Base-by-base conservation (phyloP, 371 early-diverging fungal genomes). In the Mortierella sp. region DNA sequence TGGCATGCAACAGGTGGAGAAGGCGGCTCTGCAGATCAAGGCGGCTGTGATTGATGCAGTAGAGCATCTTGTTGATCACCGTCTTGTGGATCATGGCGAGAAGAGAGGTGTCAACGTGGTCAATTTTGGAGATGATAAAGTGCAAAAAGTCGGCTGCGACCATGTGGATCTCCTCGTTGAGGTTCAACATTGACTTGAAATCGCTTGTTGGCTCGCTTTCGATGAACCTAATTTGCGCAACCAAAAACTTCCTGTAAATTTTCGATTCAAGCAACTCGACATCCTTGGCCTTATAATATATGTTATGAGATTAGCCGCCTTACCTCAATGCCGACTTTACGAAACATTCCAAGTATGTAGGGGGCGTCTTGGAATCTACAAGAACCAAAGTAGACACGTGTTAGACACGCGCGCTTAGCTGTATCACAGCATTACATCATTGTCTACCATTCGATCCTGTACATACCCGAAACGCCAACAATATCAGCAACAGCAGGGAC, bases 21-120 rank as follows among this genome's bases (percentile, higher is more conserved):
- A 97, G 89, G 28, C 92, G 91, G 31, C 94, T 92, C 78, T 97
- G 97, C 11, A 96, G 81, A 21, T 95, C 94, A 3, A 95, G 82
- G 11, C 91, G 88, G 7, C 87, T 71, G 28, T 86, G 82, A 26
- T 83, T 76, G 60, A 96, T 91, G 75, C 95, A 95, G 70, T 88
- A 93, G 2, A 94, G 85, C 55, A 95, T 83, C 84, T 95, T 95
- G 21, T 89, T 87, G 24, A 95, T 84, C 0, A 90, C 88, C 4
- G 87, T 85, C 70, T 90, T 89, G 74, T 95, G 93, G n/a, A 95
- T 90, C 57, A 92, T 80, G 11, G 89, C 79, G 26, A 93, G 80
- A 11, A 94, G 81, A 9, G 80, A 80, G 80, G 89, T 89, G 74
- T 94, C 91, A 45, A 93, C 87, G 57, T 79, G 84, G 47, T 94